A percentile compares a stretch with the other conserved stretches of the same genome.
phyloP scores from a whole-genome alignment of 2,329 filamentous ascomycete species.

The Aspergillus oerlinghausenensis region DNA sequence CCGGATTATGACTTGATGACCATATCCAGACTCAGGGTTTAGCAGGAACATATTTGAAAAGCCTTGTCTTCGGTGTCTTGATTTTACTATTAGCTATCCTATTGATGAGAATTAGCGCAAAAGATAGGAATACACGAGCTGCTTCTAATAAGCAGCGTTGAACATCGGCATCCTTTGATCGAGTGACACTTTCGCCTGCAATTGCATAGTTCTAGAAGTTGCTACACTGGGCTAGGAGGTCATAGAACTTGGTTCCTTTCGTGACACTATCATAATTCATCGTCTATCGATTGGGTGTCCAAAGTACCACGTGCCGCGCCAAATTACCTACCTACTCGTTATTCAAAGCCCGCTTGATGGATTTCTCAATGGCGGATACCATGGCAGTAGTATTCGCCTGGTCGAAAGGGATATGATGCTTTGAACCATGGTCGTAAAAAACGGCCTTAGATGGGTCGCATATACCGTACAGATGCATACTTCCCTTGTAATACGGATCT shows the following conservation, averaged over 20 bases:
- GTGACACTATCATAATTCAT: background rate
- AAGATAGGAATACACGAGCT: background rate
- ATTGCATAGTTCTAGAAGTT: background rate
- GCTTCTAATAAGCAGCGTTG: slow-evolving; percentile 6
- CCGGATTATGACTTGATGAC: slow-evolving; percentile 33
- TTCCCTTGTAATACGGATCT: slow-evolving; percentile 28
- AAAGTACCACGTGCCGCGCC: background rate
- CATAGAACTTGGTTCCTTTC: background rate
- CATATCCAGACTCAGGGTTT: background rate
- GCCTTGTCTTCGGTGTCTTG: slow-evolving; percentile 20
- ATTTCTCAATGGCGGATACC: slow-evolving; percentile 22
- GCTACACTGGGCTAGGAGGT: background rate
- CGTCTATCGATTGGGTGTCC: background rate
- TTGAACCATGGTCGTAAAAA: slow-evolving; percentile 35
- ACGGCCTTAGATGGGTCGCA: slow-evolving; percentile 29
- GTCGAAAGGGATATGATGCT: slow-evolving; percentile 33
- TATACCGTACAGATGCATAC: slow-evolving; percentile 28
- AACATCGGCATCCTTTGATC: background rate
- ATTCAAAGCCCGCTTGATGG: slow-evolving; percentile 18
- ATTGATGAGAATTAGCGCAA: slow-evolving; percentile 13
- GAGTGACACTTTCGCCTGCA: background rate
- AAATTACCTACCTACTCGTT: slow-evolving; percentile 1
- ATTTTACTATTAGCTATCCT: slow-evolving; percentile 21
- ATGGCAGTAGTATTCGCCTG: slow-evolving; percentile 25
- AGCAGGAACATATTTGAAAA: slow-evolving; percentile 8